Percentiles rank a stretch among this genome's conserved stretches.
Conservation (phyloP, 1,284 basidiomycete genomes). For the Takashimella koratensis region DNA sequence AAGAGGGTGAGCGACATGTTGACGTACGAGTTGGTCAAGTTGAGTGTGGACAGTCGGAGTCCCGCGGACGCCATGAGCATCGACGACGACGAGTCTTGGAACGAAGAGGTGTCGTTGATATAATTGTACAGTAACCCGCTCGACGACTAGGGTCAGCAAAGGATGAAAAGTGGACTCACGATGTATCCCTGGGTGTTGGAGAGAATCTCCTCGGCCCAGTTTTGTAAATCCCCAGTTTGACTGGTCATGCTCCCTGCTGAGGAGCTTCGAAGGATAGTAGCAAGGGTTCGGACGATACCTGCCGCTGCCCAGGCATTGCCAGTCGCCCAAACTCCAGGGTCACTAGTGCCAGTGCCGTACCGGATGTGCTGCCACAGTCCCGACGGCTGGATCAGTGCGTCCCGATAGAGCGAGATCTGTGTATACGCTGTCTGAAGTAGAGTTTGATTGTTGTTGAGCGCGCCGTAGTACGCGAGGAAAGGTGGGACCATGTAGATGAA, state of each 20-base stretch:
- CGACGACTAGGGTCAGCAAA: constrained; percentile 48
- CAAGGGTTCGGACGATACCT: constrained; percentile 53
- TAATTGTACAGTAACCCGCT: constrained; percentile 72
- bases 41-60: constrained; percentile 54
- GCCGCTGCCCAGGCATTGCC: constrained; percentile 55
- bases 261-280: constrained; percentile 50
- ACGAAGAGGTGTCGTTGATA: constrained; percentile 59
- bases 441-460: constrained; percentile 62
- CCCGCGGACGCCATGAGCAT: constrained; percentile 73
- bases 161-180: constrained; percentile 18
- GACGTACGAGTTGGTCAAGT: constrained; percentile 42
- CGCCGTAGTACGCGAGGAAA: constrained; percentile 85
- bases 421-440: constrained; percentile 68
- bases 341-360: constrained; percentile 33
- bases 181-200: constrained; percentile 41
- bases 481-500: constrained; percentile 68
- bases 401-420: constrained; percentile 74
- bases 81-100: constrained; percentile 70
- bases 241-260: constrained; percentile 36
- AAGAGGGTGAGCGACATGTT: constrained; percentile 33
- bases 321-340: constrained; percentile 44
- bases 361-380: constrained; percentile 48
- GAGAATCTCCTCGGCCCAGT: constrained; percentile 53
- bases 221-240: constrained; percentile 48
- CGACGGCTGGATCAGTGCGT: constrained; percentile 37